Evolutionary conservation across 108 stramenopile species (phyloP).

Genomic region (Pseudonitzschia delicatissima): DNA sequence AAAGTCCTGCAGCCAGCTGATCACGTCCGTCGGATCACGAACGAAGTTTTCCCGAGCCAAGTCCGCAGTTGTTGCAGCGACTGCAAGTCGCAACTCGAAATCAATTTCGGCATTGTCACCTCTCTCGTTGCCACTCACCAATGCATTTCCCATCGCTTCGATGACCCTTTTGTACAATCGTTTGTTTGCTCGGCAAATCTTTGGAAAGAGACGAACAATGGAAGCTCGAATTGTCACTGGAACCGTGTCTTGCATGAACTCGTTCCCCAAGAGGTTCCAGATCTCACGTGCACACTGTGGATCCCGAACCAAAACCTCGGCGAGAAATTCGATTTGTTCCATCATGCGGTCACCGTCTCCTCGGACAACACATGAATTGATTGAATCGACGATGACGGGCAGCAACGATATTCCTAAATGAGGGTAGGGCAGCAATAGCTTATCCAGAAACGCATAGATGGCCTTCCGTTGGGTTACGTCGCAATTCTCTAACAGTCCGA

Average conservation of each 20-base stretch:
- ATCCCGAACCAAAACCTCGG: slow-evolving; percentile 44
- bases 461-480: background rate
- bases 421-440: slow-evolving; percentile 33
- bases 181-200: slow-evolving; percentile 59
- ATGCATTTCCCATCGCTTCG: slow-evolving; percentile 47
- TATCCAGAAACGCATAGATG: slow-evolving; percentile 16
- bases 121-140: slow-evolving; percentile 8
- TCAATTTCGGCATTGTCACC: background rate
- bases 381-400: slow-evolving; percentile 34
- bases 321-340: slow-evolving; percentile 38
- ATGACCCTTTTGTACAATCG: slow-evolving; percentile 60
- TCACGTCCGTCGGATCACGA: slow-evolving; percentile 63
- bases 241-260: slow-evolving; percentile 30
- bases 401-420: slow-evolving; percentile 42
- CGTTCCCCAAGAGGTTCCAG: slow-evolving; percentile 54
- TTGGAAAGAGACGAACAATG: slow-evolving; percentile 56
- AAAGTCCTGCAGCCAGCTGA: slow-evolving; percentile 62
- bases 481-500: slow-evolving; percentile 18
- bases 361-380: slow-evolving; percentile 29
- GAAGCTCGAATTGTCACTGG: slow-evolving; percentile 44
- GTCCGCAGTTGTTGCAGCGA: slow-evolving; percentile 61
- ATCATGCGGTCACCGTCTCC: slow-evolving; percentile 18
- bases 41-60: slow-evolving; percentile 62
- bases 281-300: slow-evolving; percentile 65
- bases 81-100: slow-evolving; percentile 55